Conservation (phyloP, 495 filamentous ascomycete species). For the Glonium stellatum region DNA sequence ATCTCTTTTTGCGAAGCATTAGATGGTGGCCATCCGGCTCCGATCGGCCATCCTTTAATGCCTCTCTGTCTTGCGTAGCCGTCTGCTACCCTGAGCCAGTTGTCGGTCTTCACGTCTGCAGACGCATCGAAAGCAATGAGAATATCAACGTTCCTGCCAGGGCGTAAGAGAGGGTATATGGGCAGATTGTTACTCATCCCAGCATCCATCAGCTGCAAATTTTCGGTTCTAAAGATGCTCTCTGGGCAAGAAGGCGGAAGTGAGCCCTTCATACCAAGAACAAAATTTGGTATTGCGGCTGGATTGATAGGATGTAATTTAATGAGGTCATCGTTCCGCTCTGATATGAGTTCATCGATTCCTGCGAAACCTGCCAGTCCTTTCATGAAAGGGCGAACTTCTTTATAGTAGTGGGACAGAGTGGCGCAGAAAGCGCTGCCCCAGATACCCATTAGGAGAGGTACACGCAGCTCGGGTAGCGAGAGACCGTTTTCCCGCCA, state of each 20-base stretch:
- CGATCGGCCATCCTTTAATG: slow-evolving; percentile 88
- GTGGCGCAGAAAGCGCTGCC: slow-evolving; percentile 95
- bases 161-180: slow-evolving; percentile 85
- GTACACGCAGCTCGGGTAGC: slow-evolving; percentile 73
- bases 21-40: slow-evolving; percentile 77
- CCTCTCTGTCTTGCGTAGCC: slow-evolving; percentile 84
- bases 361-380: slow-evolving; percentile 65
- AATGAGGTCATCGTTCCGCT: slow-evolving; percentile 69
- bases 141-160: slow-evolving; percentile 80
- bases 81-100: slow-evolving; percentile 89
- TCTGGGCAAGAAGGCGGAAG: slow-evolving; percentile 69
- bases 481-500: slow-evolving; percentile 51
- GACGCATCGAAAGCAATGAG: slow-evolving; percentile 85
- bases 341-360: slow-evolving; percentile 81
- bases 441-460: slow-evolving; percentile 83
- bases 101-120: slow-evolving; percentile 75
- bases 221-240: slow-evolving; percentile 58
- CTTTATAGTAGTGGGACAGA: slow-evolving; percentile 89
- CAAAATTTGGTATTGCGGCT: slow-evolving; percentile 79
- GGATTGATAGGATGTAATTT: slow-evolving; percentile 92
- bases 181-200: slow-evolving; percentile 98
- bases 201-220: slow-evolving; percentile 86
- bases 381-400: slow-evolving; percentile 71
- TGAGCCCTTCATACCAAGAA: slow-evolving; percentile 65
- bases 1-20: slow-evolving; percentile 47